Conservation (phyloP, 306 rosid genomes). For the Aeschynomene evenia region DNA sequence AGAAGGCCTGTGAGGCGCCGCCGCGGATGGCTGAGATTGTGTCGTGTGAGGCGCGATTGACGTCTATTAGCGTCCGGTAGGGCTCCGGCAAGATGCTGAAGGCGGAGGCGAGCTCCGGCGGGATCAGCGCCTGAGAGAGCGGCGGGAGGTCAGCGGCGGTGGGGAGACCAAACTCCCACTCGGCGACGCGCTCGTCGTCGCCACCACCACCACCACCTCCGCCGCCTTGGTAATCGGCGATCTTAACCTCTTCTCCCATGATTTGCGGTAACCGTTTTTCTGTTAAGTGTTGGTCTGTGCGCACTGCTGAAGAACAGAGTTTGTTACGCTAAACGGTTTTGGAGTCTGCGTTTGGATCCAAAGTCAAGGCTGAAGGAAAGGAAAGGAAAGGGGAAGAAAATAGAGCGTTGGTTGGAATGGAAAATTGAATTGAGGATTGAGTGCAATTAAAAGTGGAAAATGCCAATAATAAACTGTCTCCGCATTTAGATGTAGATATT, state of each 20-base stretch:
- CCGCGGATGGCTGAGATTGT: constrained; percentile 69
- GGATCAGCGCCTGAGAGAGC: constrained; percentile 63
- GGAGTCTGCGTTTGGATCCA: neutral
- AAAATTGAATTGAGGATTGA: neutral
- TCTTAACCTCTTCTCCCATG: constrained; percentile 79
- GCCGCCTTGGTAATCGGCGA: constrained; percentile 36
- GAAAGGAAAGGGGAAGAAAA: neutral
- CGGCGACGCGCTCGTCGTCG: constrained; percentile 59
- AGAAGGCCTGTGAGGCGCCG: constrained; percentile 44
- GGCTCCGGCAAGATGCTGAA: constrained; percentile 83
- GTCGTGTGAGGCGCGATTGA: constrained; percentile 72
- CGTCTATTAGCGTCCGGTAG: constrained; percentile 54
- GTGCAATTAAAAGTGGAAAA: neutral
- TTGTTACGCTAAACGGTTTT: neutral
- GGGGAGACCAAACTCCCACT: constrained; percentile 88
- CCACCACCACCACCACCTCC: neutral
- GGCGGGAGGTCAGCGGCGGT: constrained; percentile 60
- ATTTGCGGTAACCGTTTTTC: neutral
- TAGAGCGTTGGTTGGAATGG: neutral
- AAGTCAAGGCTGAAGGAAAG: neutral
- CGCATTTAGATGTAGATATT: neutral
- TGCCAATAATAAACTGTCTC: neutral
- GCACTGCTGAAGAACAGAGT: neutral
- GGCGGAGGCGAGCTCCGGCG: constrained; percentile 80
- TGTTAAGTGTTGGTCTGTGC: neutral